A percentile compares a stretch with the other conserved stretches of the same genome.
Evolutionary conservation across 2,329 filamentous ascomycete species (phyloP).

Genomic region (Fusarium cicatricum): DNA sequence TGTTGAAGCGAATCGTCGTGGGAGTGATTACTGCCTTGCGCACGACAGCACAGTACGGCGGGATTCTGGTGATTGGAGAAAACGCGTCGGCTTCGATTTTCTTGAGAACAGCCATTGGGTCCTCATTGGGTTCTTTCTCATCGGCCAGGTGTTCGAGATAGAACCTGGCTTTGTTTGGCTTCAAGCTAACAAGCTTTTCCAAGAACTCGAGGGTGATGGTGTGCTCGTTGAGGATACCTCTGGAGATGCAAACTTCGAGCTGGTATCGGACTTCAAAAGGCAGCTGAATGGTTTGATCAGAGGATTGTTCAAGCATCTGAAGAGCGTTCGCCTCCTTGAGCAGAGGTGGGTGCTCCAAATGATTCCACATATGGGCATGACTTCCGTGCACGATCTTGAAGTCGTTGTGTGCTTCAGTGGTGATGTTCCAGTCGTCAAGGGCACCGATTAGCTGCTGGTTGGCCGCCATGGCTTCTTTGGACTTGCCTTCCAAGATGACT

Average conservation of each 20-base stretch:
- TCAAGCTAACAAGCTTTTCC: constrained; percentile 59
- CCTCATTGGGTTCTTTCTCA: constrained; percentile 65
- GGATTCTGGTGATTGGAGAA: constrained; percentile 61
- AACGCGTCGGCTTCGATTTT: constrained; percentile 59
- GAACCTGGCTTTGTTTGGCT: constrained; percentile 62
- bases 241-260: constrained; percentile 91
- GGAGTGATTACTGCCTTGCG: constrained; percentile 85
- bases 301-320: constrained; percentile 39
- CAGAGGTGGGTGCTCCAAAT: constrained; percentile 40
- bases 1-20: constrained; percentile 79
- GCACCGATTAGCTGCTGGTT: constrained; percentile 55
- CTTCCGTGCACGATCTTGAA: constrained; percentile 51
- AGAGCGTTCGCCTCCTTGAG: constrained; percentile 36
- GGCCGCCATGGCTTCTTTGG: constrained; percentile 46
- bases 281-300: constrained; percentile 50
- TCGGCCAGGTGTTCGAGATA: constrained; percentile 80
- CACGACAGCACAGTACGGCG: constrained; percentile 76
- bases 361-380: constrained; percentile 43
- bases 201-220: constrained; percentile 75
- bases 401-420: constrained; percentile 50
- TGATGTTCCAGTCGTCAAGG: constrained; percentile 78
- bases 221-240: constrained; percentile 78
- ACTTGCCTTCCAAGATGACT: constrained; percentile 49
- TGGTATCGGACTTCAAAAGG: constrained; percentile 84
- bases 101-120: constrained; percentile 78